Evolutionary conservation across 169 alveolate genomes (phyloP).

Genomic region (Plasmodium coatneyi): DNA sequence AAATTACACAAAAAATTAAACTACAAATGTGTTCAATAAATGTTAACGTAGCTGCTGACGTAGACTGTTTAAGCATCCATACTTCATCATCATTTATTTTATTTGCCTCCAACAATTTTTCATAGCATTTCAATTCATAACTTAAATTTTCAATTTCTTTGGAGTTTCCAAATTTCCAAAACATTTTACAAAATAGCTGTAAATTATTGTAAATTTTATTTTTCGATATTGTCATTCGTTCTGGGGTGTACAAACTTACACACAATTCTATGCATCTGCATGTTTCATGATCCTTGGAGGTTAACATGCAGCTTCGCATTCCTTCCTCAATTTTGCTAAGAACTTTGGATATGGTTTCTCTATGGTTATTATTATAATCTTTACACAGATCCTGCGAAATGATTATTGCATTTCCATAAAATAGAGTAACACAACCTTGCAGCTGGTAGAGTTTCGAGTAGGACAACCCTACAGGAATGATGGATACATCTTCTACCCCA

Average conservation of each 20-base stretch:
- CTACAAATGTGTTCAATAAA: constrained; percentile 83
- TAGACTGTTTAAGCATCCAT: constrained; percentile 92
- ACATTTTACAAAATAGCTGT: constrained; percentile 85
- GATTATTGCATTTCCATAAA: constrained; percentile 89
- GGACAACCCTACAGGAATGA: constrained; percentile 91
- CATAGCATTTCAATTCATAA: constrained; percentile 85
- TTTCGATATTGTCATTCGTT: constrained; percentile 86
- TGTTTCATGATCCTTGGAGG: constrained; percentile 85
- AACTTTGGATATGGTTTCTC: constrained; percentile 82
- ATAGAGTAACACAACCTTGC: constrained; percentile 89
- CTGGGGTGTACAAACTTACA: constrained; percentile 91
- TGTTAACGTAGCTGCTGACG: constrained; percentile 87
- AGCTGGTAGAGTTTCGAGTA: constrained; percentile 87
- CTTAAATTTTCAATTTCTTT: constrained; percentile 83
- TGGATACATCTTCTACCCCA: constrained; percentile 92
- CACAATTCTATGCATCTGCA: constrained; percentile 86
- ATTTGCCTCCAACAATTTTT: constrained; percentile 82
- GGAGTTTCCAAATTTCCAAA: constrained; percentile 87
- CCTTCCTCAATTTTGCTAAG: constrained; percentile 85
- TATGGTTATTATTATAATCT: constrained; percentile 83
- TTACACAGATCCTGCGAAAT: constrained; percentile 81
- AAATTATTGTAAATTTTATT: constrained; percentile 86
- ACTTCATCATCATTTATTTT: constrained; percentile 90
- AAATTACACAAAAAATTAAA: constrained; percentile 78
- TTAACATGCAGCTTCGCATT: constrained; percentile 84